phyloP scores from a whole-genome alignment of 345 rosid species.

The Acer yangbiense region DNA sequence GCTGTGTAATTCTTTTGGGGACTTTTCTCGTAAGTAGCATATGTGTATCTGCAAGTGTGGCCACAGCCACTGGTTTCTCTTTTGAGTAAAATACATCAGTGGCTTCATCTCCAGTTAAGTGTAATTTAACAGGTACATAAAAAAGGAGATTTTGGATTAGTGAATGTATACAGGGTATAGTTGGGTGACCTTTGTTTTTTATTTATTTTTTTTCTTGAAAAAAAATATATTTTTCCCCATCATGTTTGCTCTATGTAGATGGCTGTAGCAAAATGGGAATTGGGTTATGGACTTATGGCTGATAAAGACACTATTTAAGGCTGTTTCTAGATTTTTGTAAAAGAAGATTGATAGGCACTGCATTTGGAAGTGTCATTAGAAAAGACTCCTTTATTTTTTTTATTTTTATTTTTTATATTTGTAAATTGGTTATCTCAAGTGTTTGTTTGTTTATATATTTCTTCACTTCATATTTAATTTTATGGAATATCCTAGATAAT shows the following conservation, averaged over 20 bases:
- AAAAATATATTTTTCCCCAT: neutral
- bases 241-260: conserved; percentile 24
- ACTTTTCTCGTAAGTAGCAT: conserved; percentile 15
- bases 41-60: conserved; percentile 25
- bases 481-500: too few relatives aligned
- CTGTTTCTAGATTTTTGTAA: conserved; percentile 10
- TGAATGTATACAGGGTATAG: conserved; percentile 35
- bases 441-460: neutral
- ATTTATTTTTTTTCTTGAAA: neutral
- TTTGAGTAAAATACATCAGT: conserved; percentile 12
- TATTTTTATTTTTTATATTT: neutral
- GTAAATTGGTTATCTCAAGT: neutral
- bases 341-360: neutral
- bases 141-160: conserved; percentile 31
- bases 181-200: conserved; percentile 22
- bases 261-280: conserved; percentile 9
- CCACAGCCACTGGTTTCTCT: conserved; percentile 16
- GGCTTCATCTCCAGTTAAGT: conserved; percentile 22
- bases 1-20: conserved; percentile 27
- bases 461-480: too few relatives aligned
- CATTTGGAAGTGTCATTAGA: conserved; percentile 3
- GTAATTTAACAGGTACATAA: conserved; percentile 31
- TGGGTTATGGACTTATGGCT: conserved; percentile 6
- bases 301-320: too few relatives aligned
- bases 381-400: neutral